Evolutionary conservation across 2,329 filamentous ascomycete species (phyloP).

Genomic region (Diaporthe longicolla): DNA sequence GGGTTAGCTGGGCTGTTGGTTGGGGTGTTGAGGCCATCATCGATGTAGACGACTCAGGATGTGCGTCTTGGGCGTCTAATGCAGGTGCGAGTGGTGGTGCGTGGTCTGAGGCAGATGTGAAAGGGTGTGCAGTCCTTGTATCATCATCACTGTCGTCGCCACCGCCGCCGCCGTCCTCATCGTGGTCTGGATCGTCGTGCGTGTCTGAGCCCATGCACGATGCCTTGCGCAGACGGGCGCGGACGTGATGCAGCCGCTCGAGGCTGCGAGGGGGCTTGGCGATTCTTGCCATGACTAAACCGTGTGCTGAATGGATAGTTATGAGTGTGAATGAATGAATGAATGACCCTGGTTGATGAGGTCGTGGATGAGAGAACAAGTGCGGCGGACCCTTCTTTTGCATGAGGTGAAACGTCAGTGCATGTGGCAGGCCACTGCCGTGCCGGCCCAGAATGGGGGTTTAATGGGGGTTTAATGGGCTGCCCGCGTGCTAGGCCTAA

Average conservation of each 20-base stretch:
- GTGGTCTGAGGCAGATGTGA: neutral
- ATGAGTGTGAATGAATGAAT: too few species aligned
- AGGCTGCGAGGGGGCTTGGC: slow-evolving; percentile 18
- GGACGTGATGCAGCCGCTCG: slow-evolving; percentile 37
- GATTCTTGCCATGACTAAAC: slow-evolving; percentile 14
- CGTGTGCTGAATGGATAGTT: neutral
- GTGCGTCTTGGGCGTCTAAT: neutral
- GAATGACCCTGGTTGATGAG: neutral
- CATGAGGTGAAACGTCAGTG: slow-evolving; percentile 31
- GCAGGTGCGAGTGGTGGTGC: neutral
- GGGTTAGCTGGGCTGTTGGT: neutral
- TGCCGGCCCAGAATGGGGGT: neutral
- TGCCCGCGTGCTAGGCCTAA: neutral
- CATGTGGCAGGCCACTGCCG: neutral
- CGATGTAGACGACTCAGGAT: neutral
- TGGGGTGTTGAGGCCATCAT: neutral
- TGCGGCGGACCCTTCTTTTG: neutral
- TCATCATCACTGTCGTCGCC: neutral
- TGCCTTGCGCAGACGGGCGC: slow-evolving; percentile 38
- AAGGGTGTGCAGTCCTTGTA: neutral
- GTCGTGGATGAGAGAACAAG: neutral
- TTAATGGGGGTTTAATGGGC: neutral
- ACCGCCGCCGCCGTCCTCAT: neutral
- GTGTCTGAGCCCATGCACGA: slow-evolving; percentile 35
- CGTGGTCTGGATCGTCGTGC: neutral